Evolutionary conservation across 441 rosid genomes (phyloP).

Genomic region (Oxalis stricta): DNA sequence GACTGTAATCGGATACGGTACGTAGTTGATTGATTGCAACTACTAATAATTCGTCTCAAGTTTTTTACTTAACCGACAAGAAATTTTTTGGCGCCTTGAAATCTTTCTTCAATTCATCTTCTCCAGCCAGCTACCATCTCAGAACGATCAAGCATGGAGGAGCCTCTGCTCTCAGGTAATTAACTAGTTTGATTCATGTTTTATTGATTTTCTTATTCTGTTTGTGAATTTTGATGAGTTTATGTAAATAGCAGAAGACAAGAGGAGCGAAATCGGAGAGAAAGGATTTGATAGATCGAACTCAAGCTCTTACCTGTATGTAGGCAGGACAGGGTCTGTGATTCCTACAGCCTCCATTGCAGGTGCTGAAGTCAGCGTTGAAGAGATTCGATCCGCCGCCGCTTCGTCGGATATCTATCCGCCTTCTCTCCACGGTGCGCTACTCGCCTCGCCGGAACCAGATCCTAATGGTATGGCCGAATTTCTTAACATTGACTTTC

Average conservation of each 20-base stretch:
- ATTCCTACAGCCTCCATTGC: conserved; percentile 51
- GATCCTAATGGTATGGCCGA: conserved; percentile 30
- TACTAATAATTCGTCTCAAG: too few species aligned
- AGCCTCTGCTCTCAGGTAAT: conserved; percentile 72
- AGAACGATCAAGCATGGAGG: conserved; percentile 34
- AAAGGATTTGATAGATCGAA: conserved; percentile 43
- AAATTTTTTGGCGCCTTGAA: neutral
- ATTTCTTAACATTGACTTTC: neutral
- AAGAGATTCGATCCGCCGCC: conserved; percentile 72
- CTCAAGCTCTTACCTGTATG: conserved; percentile 62
- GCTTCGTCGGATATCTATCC: conserved; percentile 46
- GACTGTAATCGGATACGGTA: too few species aligned
- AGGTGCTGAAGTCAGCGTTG: conserved; percentile 69
- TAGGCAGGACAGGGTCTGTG: conserved; percentile 50
- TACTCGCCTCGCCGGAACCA: conserved; percentile 55
- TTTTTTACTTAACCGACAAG: too few species aligned
- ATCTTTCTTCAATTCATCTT: neutral
- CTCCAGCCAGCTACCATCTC: neutral
- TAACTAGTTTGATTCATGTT: neutral
- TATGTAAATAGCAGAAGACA: conserved; percentile 14
- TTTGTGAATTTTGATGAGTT: neutral
- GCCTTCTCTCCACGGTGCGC: conserved; percentile 60
- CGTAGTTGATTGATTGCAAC: too few species aligned
- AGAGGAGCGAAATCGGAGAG: conserved; percentile 24
- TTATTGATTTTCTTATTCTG: neutral